Base-by-base conservation (phyloP, 2,329 filamentous ascomycete species). In the Polychaeton citri region DNA sequence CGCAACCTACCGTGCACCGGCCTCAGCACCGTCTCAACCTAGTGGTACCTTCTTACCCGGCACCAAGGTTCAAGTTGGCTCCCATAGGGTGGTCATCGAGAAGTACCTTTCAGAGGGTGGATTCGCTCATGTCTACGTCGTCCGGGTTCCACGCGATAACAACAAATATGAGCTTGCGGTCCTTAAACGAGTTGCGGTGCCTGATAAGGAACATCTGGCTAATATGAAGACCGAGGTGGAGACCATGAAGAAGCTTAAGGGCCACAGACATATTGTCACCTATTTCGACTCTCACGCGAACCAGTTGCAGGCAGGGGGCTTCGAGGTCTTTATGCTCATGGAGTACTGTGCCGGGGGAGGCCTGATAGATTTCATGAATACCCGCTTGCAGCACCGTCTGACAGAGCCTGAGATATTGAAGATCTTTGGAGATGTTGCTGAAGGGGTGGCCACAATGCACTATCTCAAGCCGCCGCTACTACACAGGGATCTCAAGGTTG, bases 301-400 rank as follows among this genome's bases (percentile, higher is more conserved):
- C 12, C 87, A 96, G 62, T 67, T 96, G 50, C 80, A 83, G 51
- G 85, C 82, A 35, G 87, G 87, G 30, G 90, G 90, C 39, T 98
- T 94, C 59, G 90, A 98, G 66, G 90, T 98, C 39, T 98, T 98
- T 53, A 61, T 98, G 53, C 77, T 98, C 45, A 98, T 98, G 90
- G 90, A 98, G 58, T 95, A 80, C 61, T 98, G 90, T 64, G 77
- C 81, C 52, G 90, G 90, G 34, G 90, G 90, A 45, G 88, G 90
- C 21, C 65, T 98, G 56, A 98, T 98, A 57, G 90, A 98, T 64
- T 98, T 96, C 59, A 98, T 98, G 90, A 98, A 98, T 63, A 98
- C 90, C 21, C 76, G 90, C 36, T 66, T 98, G 51, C 90, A 98
- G 63, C 87, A 98, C 59, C 81, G 90, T 34, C 69, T 98, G 60